Base-by-base conservation (phyloP, 495 filamentous ascomycete genomes). In the Platismatia glauca region DNA sequence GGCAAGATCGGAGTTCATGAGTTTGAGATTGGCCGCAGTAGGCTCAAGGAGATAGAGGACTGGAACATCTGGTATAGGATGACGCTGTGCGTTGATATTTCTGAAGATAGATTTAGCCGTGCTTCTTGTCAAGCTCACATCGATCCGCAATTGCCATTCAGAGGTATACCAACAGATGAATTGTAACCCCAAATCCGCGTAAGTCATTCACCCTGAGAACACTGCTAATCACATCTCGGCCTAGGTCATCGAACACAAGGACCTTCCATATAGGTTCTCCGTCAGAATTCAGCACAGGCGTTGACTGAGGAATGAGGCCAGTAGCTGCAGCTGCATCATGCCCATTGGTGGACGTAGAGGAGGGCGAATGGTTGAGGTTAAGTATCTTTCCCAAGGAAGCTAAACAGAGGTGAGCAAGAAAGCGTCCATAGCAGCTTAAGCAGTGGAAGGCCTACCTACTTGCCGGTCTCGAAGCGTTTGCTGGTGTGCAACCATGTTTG, bases 21-120 rank as follows among this genome's bases (percentile, higher is more conserved):
- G 78, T 68, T 89, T 81, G 33, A 96, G 79, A 66, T 97, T 97
- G 48, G 83, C 76, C 13, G 84, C 67, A 16, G 86, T 95, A 8
- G 95, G 95, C 70, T 99, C 95, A 68, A 97, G 82, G 18, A 99
- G 81, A 71, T 99, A 99, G 58, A 99, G 84, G 59, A 94, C 95
- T 7, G 94, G 93, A 31, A 97, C 95, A 73, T 99, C 95, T 55
- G 94, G 94, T 64, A 99, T 97, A 13, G 91, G 84, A 69, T 96
- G 90, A 71, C 95, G 81, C 61, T 85, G 78, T 13, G 90, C 85
- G 62, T 89, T 84, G 71, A 99, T 84, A 72, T 92, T 90, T 72
- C 88, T 90, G 63, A 33, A 7, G 35, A 53, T 15, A 18, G 18
- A 13, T 38, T 67, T 60, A 70, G 66, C 58, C 57, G 2, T 43